These are phyloP conservation scores for Coemansia sp. DNA, from an alignment of 192 early-diverging fungal species.

Conservation along the genomic window DNA sequence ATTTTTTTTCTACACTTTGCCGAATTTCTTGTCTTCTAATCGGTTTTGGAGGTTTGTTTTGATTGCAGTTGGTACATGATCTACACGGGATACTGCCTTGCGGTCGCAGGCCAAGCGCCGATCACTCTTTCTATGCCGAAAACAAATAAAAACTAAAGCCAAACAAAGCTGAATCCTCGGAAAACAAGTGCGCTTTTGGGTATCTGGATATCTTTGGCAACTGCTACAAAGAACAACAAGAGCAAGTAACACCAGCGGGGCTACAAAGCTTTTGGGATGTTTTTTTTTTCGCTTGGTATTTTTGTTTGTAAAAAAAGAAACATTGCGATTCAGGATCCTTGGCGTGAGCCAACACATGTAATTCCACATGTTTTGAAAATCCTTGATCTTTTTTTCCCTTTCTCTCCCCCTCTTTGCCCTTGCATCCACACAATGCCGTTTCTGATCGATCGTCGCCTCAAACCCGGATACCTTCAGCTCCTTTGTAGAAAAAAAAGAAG, in stretches of 20 bases:
- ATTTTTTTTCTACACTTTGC: not conserved
- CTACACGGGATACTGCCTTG: not conserved
- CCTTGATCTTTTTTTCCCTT: not conserved
- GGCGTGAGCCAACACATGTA: not conserved
- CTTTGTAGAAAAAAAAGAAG: not conserved
- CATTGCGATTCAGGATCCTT: not conserved
- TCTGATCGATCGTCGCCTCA: slow-evolving; percentile 11
- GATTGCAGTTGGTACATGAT: not conserved
- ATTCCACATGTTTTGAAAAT: slow-evolving; percentile 6
- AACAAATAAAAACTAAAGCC: not conserved
- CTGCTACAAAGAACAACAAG: no score
- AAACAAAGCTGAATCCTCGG: no score
- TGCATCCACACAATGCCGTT: not conserved
- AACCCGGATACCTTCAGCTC: not conserved
- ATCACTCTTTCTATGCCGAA: not conserved
- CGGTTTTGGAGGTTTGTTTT: not conserved
- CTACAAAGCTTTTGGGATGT: not conserved
- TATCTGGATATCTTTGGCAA: not conserved
- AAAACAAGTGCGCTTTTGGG: not conserved
- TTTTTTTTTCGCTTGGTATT: not conserved
- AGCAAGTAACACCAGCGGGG: not conserved
- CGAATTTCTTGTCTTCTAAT: not conserved
- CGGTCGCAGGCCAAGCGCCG: not conserved
- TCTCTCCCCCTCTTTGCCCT: not conserved
- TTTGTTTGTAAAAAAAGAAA: not conserved